phyloP scores from a whole-genome alignment of 176 grass and related monocot genomes.

The Oryza nivara region DNA sequence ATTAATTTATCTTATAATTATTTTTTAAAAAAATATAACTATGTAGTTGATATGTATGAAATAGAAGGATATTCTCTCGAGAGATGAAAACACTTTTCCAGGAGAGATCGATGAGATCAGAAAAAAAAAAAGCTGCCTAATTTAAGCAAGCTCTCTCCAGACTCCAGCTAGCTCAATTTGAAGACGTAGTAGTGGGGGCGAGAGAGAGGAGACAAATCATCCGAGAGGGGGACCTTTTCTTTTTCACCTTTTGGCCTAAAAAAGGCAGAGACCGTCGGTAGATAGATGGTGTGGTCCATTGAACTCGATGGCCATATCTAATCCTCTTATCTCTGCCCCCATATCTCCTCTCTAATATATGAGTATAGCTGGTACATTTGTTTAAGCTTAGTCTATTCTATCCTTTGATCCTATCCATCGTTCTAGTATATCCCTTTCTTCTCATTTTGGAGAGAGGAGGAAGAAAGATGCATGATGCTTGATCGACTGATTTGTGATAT shows the following conservation, averaged over 20 bases:
- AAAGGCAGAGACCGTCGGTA: not conserved
- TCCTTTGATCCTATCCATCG: constrained; percentile 43
- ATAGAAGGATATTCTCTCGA: no score
- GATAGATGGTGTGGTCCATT: not conserved
- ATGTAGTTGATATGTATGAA: no score
- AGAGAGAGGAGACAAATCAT: constrained; percentile 4
- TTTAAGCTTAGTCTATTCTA: constrained; percentile 32
- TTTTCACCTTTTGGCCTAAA: not conserved
- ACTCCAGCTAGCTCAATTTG: not conserved
- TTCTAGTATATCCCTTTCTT: constrained; percentile 52
- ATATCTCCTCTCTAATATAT: not conserved
- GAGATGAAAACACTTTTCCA: no score
- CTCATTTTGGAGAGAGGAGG: constrained; percentile 3
- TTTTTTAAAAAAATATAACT: no score
- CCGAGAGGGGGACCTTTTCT: not conserved
- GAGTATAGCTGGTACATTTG: not conserved
- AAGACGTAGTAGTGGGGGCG: not conserved
- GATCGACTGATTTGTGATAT: constrained; percentile 14
- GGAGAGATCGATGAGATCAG: no score
- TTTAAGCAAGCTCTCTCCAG: not conserved
- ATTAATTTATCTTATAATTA: no score
- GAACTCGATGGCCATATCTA: not conserved
- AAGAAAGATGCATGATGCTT: not conserved
- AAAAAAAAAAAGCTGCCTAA: not conserved
- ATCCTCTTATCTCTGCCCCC: not conserved